These are phyloP conservation scores for Rosa chinensis DNA, from an alignment of 306 rosid genomes.

Conservation along the genomic window DNA sequence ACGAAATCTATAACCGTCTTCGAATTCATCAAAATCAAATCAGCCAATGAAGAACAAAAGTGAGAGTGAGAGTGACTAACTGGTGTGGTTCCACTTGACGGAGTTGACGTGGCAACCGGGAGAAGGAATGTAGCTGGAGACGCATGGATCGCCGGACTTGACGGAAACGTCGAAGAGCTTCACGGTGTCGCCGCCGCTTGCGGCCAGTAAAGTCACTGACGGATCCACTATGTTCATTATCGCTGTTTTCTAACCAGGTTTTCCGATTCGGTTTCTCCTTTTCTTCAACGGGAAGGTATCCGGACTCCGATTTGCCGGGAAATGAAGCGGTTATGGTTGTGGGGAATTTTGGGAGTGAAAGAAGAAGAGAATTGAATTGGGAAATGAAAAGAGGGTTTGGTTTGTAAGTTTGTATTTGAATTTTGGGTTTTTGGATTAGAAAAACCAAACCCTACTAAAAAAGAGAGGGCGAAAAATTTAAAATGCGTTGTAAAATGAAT, in stretches of 20 bases:
- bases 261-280: constrained; percentile 8
- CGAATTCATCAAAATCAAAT: not conserved
- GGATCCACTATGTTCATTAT: constrained; percentile 56
- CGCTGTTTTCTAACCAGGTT: not conserved
- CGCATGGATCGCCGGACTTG: constrained; percentile 84
- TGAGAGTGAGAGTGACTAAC: constrained; percentile 42
- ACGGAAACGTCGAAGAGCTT: constrained; percentile 87
- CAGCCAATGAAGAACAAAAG: not conserved
- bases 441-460: constrained; percentile 39
- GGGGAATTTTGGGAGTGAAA: constrained; percentile 9
- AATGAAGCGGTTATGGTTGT: not conserved
- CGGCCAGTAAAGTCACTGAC: constrained; percentile 73
- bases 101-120: constrained; percentile 80
- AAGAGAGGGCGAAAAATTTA: constrained; percentile 27
- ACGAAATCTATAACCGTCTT: constrained; percentile 7
- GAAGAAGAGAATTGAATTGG: not conserved
- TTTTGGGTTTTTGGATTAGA: constrained; percentile 7
- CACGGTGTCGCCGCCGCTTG: constrained; percentile 90
- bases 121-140: constrained; percentile 81
- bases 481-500: not conserved
- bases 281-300: not conserved
- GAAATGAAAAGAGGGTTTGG: not conserved
- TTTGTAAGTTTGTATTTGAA: not conserved
- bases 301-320: constrained; percentile 17
- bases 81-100: constrained; percentile 96